Percentiles rank a stretch among this genome's conserved stretches.
phyloP scores from a whole-genome alignment of 306 rosid genomes.

The Castanea mollissima region DNA sequence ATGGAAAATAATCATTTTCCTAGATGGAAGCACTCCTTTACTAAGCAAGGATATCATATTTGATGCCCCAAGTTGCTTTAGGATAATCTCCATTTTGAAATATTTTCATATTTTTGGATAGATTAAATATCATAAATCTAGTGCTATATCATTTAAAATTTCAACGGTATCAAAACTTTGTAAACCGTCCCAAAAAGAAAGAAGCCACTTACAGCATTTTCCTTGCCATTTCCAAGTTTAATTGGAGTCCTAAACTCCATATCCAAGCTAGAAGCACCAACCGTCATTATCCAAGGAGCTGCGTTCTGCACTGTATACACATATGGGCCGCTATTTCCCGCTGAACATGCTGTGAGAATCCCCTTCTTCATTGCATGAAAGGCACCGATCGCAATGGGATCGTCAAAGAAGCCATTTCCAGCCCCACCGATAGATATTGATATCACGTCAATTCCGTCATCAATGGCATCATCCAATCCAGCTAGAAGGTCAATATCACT shows the following conservation, averaged over 20 bases:
- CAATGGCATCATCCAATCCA: constrained; percentile 73
- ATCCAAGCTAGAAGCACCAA: constrained; percentile 56
- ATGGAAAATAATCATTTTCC: too few relatives aligned
- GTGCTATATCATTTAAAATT: too few relatives aligned
- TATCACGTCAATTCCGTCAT: constrained; percentile 70
- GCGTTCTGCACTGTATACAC: constrained; percentile 45
- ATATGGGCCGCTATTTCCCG: constrained; percentile 57
- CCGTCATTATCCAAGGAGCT: constrained; percentile 81
- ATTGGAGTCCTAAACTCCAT: constrained; percentile 42
- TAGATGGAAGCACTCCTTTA: too few relatives aligned
- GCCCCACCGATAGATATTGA: constrained; percentile 61
- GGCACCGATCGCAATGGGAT: constrained; percentile 19
- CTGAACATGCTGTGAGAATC: constrained; percentile 61
- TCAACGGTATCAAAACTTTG: background rate
- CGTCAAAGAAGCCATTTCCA: background rate
- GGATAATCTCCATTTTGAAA: too few relatives aligned
- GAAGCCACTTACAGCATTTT: constrained; percentile 32
- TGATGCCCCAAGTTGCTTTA: too few relatives aligned
- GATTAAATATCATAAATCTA: too few relatives aligned
- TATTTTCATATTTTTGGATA: too few relatives aligned
- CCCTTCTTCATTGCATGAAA: constrained; percentile 59
- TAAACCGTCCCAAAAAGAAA: too few relatives aligned
- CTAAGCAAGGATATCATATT: too few relatives aligned
- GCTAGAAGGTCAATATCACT: constrained; percentile 67
- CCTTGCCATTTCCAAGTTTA: constrained; percentile 50